Conservation (phyloP, 176 grass and related monocot genomes). For the Carex littledalei region DNA sequence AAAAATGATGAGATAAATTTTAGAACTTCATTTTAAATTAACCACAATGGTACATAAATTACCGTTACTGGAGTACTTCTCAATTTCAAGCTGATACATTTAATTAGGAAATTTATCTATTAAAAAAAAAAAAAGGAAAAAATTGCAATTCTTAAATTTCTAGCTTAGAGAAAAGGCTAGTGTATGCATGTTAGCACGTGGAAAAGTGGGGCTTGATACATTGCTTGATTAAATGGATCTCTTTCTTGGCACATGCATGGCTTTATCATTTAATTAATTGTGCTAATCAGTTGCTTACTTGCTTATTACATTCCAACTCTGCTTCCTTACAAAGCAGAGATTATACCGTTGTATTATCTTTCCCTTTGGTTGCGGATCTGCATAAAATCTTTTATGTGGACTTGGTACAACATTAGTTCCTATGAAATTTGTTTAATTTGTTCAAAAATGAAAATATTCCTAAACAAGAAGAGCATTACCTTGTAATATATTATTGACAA, state of each 20-base stretch:
- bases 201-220: background rate
- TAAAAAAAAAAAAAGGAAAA: background rate
- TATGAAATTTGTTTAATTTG: background rate
- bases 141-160: background rate
- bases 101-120: background rate
- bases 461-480: background rate
- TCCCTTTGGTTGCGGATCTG: conserved; percentile 5
- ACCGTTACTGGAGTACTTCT: background rate
- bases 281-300: background rate
- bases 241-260: conserved; percentile 7
- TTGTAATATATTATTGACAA: background rate
- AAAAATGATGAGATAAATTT: background rate
- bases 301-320: background rate
- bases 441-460: background rate
- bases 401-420: background rate
- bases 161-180: background rate
- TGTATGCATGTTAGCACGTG: conserved; percentile 17
- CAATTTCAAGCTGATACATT: background rate
- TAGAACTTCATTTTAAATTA: background rate
- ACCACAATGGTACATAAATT: background rate
- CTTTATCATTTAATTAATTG: background rate
- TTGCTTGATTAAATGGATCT: background rate
- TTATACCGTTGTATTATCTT: background rate
- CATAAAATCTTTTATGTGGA: background rate
- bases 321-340: background rate